These are phyloP conservation scores for Excoecaria cochinchinensis DNA, from an alignment of 345 rosid genomes.

Conservation along the genomic window DNA sequence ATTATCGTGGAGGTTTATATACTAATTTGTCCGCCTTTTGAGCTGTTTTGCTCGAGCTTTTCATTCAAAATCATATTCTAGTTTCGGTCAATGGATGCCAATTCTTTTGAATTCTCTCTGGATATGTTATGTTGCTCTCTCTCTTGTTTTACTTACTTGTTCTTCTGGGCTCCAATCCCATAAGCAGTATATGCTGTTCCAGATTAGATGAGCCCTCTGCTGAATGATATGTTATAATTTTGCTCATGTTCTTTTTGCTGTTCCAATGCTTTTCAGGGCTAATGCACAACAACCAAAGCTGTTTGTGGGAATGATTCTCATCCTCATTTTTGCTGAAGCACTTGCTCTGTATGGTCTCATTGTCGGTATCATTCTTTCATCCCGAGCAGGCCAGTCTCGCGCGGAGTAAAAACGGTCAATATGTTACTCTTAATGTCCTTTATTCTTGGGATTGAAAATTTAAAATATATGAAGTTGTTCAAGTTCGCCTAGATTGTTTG, in stretches of 20 bases:
- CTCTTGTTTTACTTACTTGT: not conserved
- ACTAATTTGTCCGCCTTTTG: not conserved
- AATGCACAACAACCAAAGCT: conserved; percentile 92
- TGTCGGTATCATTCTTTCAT: conserved; percentile 87
- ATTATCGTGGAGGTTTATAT: not conserved
- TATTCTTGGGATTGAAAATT: not conserved
- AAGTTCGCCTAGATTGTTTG: conserved; percentile 1
- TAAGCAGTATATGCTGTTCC: not conserved
- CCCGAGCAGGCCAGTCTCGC: conserved; percentile 92
- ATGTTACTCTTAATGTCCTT: not conserved
- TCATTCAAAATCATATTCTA: not conserved
- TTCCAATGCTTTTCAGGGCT: conserved; percentile 45
- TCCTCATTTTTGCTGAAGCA: conserved; percentile 88
- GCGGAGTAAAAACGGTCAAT: conserved; percentile 48
- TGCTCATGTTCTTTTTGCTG: not conserved
- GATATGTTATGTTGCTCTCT: not conserved
- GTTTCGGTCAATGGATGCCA: too few species aligned
- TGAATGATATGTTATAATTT: not conserved
- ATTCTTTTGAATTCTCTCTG: not conserved
- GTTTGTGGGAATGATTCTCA: conserved; percentile 88
- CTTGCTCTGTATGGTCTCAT: conserved; percentile 84
- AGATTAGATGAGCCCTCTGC: not conserved
- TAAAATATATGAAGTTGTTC: conserved; percentile 8
- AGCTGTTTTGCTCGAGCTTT: not conserved
- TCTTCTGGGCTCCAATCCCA: not conserved